phyloP scores from a whole-genome alignment of 148 eudicot species.

The Diospyros kaki region DNA sequence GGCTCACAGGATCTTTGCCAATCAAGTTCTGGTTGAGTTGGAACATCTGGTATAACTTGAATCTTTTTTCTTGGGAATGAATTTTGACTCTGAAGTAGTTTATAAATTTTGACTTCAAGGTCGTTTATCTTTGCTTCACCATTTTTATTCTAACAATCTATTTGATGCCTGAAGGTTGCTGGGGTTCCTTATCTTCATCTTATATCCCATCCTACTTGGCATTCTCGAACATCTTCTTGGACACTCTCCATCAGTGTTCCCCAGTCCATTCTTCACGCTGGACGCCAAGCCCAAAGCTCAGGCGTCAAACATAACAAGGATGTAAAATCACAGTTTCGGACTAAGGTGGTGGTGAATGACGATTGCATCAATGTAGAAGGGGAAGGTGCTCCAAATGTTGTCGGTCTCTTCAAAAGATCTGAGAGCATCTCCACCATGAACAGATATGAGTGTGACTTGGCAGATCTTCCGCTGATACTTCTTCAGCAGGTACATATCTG shows the following conservation, averaged over 20 bases:
- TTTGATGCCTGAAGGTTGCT: conserved; percentile 41
- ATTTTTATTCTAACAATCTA: neutral
- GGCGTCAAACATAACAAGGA: conserved; percentile 35
- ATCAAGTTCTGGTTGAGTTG: conserved; percentile 64
- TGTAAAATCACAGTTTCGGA: conserved; percentile 53
- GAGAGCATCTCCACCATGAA: conserved; percentile 38
- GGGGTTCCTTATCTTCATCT: conserved; percentile 74
- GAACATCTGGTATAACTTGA: conserved; percentile 64
- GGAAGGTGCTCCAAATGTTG: conserved; percentile 76
- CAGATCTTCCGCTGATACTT: conserved; percentile 23
- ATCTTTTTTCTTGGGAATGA: too few relatives aligned
- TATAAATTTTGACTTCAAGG: too few relatives aligned
- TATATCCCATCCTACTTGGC: conserved; percentile 91
- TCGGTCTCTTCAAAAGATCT: conserved; percentile 61
- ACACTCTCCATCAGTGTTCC: conserved; percentile 65
- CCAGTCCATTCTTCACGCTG: conserved; percentile 49
- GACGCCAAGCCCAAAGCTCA: conserved; percentile 33
- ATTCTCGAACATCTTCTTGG: conserved; percentile 90
- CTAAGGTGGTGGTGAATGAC: conserved; percentile 81
- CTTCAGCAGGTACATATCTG: conserved; percentile 67
- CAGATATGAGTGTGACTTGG: conserved; percentile 15
- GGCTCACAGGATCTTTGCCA: conserved; percentile 81
- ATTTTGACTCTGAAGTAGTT: too few relatives aligned
- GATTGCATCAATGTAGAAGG: conserved; percentile 85
- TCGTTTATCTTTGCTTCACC: neutral